phyloP scores from a whole-genome alignment of 768 basidiomycete species.

The Suillus paluster region DNA sequence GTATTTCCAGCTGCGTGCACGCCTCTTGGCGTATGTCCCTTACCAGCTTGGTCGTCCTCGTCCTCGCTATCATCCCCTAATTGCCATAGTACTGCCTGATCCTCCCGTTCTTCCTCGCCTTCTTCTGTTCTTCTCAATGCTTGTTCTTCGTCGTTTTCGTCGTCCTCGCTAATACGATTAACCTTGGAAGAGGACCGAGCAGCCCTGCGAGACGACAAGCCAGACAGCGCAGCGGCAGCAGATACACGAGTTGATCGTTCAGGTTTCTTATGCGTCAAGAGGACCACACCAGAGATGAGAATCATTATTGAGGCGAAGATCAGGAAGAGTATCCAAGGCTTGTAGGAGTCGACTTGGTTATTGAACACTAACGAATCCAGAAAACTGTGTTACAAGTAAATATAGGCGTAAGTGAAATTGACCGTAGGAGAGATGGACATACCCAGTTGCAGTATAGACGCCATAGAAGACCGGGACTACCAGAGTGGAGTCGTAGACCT shows the following conservation, averaged over 20 bases:
- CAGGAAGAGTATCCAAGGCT: constrained; percentile 86
- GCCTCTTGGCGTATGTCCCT: constrained; percentile 25
- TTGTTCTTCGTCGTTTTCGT: constrained; percentile 43
- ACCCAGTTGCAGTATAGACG: constrained; percentile 86
- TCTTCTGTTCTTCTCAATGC: constrained; percentile 40
- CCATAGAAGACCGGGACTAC: constrained; percentile 97
- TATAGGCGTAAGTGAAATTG: constrained; percentile 11
- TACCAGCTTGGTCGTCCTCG: constrained; percentile 54
- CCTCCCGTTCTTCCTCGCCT: constrained; percentile 42
- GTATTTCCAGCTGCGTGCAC: constrained; percentile 17
- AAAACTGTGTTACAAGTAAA: constrained; percentile 42
- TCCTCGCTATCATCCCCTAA: constrained; percentile 76
- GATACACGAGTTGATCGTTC: constrained; percentile 44
- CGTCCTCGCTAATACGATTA: constrained; percentile 14
- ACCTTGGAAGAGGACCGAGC: constrained; percentile 29
- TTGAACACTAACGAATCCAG: constrained; percentile 79
- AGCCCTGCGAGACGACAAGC: constrained; percentile 19
- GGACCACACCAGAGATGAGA: constrained; percentile 90
- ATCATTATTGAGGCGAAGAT: constrained; percentile 87
- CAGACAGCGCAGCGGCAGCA: constrained; percentile 32
- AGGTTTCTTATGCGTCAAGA: constrained; percentile 91
- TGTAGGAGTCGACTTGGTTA: constrained; percentile 82
- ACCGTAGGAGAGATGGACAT: constrained; percentile 25
- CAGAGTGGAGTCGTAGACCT: constrained; percentile 86
- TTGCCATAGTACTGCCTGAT: constrained; percentile 58